phyloP scores from a whole-genome alignment of 2,329 filamentous ascomycete genomes.

The Colletotrichum tamarilloi region DNA sequence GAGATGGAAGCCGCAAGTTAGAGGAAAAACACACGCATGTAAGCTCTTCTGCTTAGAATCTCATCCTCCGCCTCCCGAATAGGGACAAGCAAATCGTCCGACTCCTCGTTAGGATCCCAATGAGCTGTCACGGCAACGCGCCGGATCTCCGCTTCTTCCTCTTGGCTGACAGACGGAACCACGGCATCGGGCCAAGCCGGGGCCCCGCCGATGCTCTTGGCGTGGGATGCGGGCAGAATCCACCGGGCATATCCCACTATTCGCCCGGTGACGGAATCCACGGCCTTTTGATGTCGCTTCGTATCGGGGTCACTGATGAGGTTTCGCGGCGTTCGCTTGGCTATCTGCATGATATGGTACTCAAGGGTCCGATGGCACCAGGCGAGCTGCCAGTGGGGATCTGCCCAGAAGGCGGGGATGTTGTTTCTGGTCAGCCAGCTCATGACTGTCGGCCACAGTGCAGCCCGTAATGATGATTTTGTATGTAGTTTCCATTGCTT shows the following conservation, averaged over 20 bases:
- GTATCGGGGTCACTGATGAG: not conserved
- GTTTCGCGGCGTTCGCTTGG: constrained; percentile 32
- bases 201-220: not conserved
- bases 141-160: not conserved
- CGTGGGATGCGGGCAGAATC: not conserved
- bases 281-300: not conserved
- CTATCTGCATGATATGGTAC: constrained; percentile 36
- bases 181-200: not conserved
- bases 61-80: not conserved
- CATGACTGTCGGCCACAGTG: constrained; percentile 36
- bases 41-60: not conserved
- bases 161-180: not conserved
- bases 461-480: not conserved
- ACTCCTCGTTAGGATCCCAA: not conserved
- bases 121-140: not conserved
- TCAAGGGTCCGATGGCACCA: constrained; percentile 39
- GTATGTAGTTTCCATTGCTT: not conserved
- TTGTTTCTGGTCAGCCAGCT: constrained; percentile 36
- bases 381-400: constrained; percentile 35
- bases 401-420: constrained; percentile 37
- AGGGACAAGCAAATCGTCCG: not conserved
- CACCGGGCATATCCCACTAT: not conserved
- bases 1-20: not conserved
- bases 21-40: not conserved
- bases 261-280: not conserved